These are phyloP conservation scores for Leishmania major DNA, from an alignment of 208 protist genomes.

Conservation along the genomic window DNA sequence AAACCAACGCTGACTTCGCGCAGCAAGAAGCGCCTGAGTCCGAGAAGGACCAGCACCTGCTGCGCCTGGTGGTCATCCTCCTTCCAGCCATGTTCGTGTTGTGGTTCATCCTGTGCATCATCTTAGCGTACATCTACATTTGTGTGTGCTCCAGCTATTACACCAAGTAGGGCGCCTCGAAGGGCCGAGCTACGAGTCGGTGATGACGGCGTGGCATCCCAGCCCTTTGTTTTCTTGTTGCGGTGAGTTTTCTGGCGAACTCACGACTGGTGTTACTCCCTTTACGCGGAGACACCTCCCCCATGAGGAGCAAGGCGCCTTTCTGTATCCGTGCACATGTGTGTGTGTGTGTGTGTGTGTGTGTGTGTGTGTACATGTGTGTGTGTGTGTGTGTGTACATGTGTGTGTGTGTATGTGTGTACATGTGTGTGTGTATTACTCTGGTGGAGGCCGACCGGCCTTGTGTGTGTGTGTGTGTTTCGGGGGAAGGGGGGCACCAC, in stretches of 20 bases:
- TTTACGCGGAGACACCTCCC: no score
- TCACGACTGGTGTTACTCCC: neutral
- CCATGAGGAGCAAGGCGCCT: neutral
- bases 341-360: no score
- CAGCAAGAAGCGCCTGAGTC: neutral
- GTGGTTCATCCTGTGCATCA: slow-evolving; percentile 14
- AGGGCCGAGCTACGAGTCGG: neutral
- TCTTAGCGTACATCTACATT: slow-evolving; percentile 28
- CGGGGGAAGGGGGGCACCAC: neutral
- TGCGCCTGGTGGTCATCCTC: slow-evolving; percentile 18
- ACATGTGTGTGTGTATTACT: neutral
- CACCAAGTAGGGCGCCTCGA: slow-evolving; percentile 14
- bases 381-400: neutral
- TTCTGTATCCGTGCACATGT: neutral
- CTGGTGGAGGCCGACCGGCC: neutral
- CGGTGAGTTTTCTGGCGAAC: neutral
- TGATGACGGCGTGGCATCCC: neutral
- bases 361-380: neutral
- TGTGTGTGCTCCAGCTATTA: slow-evolving; percentile 13
- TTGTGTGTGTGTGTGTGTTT: no score
- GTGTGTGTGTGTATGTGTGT: no score
- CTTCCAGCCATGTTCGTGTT: slow-evolving; percentile 10
- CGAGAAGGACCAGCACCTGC: slow-evolving; percentile 17
- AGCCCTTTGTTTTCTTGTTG: no score
- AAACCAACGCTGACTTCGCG: neutral